Evolutionary conservation across 257 asterid species (phyloP), one percentile per base, ranked within the genome.

Genomic region (Solanum pennellii): DNA sequence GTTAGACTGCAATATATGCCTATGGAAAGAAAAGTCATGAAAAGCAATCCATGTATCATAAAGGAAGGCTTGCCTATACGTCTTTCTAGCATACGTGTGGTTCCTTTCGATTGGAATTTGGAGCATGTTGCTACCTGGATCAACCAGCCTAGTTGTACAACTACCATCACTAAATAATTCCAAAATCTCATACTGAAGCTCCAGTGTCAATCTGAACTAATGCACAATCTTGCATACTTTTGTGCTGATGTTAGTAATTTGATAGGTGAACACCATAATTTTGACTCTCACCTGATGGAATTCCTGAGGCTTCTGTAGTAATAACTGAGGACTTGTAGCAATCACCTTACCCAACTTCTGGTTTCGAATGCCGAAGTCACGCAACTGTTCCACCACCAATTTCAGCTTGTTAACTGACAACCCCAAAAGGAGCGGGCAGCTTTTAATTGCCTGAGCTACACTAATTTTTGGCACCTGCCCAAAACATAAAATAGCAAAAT

Each of bases 381-480:
- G 47, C 9, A 94, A 90, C 82, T 93, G 93, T 39, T 91, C 93
- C 86, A 97, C 93, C 94, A 93, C 94, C 89, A 92, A 35, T 91
- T 90, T 91, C 93, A 97, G 87, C 92, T 91, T 95, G 91, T 90
- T 84, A 82, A 94, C 89, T 11, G 99, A 94, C 89, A 93, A 92
- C 84, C 99, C 99, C 93, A 95, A 89, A 86, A 97, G 89, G 82
- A 89, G 95, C 2, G 99, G 99, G 93, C 97, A 93, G 86, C 88
- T 93, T 92, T 79, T 94, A 52, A 95, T 91, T 41, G 98, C 98
- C 62, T 76, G 83, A 59, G 92, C 84, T 44, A 97, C 91, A 89
- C 88, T 88, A 88, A 87, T 82, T 89, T 87, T 90, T 44, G 99
- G 98, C 65, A 97, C 96, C 99, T 97, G 92, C 83, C 85, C 83